Base-by-base conservation (phyloP, 441 rosid species). In the Erodium texanum region DNA sequence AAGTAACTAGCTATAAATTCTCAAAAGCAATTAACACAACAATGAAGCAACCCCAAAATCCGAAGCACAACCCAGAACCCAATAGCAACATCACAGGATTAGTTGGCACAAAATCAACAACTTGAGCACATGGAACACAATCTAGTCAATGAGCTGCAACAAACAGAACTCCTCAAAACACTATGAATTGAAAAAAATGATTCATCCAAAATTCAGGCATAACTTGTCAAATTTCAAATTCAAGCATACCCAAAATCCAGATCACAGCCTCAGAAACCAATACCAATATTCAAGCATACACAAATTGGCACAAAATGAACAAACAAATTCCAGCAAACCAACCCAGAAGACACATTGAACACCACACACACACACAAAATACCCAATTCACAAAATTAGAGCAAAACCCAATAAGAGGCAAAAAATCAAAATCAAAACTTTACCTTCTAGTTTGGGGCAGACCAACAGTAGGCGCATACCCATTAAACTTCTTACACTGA, bases 381-480 rank as follows among this genome's bases (percentile, higher is more conserved):
- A 41, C 48, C 48, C 48, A 41, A 41, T 41, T 41, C 48, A 41
- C n/a, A 27, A 27, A 27, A 27, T 27, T 27, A 27, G 2, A 27
- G 29, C 68, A 36, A 22, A 41, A 29, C 11, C 38, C 6, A 41
- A 32, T 32, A 18, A 66, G 8, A 20, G n/a, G n/a, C n/a, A n/a
- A 24, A 20, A 23, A 43, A 29, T 50, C 4, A 15, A 15, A 50
- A 59, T 7, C 14, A 8, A n/a, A 18, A 63, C 62, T 9, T 41
- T 48, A 89, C 98, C 96, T 87, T 83, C 97, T 87, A 7, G 96
- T 70, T 74, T 85, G 92, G 18, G 96, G 96, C 71, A 90, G 97
- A 65, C 98, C 97, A 63, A 81, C 87, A 5, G 97, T 86, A 24
- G 98, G 98, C 18, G 98, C 68, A 75, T 93, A 93, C 43, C 98